Evolutionary conservation across 257 asterid genomes (phyloP), one percentile per base, ranked within the genome.

Genomic region (Solanum gandarillasii): DNA sequence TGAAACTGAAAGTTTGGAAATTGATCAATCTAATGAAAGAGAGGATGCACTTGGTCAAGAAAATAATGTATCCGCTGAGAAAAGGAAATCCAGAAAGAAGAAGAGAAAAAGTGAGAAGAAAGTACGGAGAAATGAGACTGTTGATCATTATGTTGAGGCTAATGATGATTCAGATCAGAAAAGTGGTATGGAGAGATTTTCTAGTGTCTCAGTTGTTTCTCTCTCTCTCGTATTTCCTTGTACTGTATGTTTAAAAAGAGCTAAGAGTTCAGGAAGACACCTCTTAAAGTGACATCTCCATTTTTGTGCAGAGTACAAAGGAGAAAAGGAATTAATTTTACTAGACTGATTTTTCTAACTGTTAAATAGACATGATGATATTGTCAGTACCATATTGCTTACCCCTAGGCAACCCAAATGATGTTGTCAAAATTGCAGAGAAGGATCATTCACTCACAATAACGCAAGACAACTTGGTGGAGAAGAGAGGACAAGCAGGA

Each of bases 11-110:
- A 10, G 60, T 67, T 82, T 81, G 39, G 86, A 65, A 35, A 31
- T 76, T 1, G 86, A 78, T 71, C 32, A 83, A 72, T 75, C 39
- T 12, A 29, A 21, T 74, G 93, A 88, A 71, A 76, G 67, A 82
- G 93, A 86, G 86, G 88, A 84, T 87, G 84, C 86, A 48, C 62
- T 70, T 86, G 74, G 83, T 88, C 89, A 71, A 75, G 32, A 87
- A 39, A 88, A 87, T 65, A 76, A 43, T 58, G 89, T 87, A 88
- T 89, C 12, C 32, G 79, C 20, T 48, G 68, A 88, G 68, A 87
- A 75, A 91, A 89, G 78, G 90, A 92, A 89, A 79, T 83, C 62
- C 67, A 92, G 84, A 74, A 91, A 88, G 87, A 94, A 90, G 92
- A 92, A 88, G 84, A 91, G 89, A 75, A 93, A 88, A 68, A 79